Base-by-base conservation (phyloP, 2,329 filamentous ascomycete species). In the Penicillium sp. region DNA sequence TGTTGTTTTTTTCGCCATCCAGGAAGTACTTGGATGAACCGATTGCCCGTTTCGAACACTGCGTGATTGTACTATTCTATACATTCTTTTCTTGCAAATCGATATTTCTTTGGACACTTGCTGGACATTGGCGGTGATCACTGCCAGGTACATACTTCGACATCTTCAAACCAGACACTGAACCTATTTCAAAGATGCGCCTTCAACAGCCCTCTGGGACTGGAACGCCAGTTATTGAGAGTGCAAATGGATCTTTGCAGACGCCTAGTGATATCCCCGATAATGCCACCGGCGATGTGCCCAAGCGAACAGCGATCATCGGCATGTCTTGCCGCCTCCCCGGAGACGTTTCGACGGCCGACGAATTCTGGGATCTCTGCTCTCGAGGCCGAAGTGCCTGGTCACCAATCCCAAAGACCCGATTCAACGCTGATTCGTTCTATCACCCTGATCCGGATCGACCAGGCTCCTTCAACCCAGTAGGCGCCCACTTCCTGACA, bases 321-420 rank as follows among this genome's bases (percentile, higher is more conserved):
- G 65, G 65, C 40, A 64, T 66, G 63, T 56, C 65, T 21, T 68
- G 65, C 49, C 60, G 65, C 31, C 56, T 67, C 4, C 63, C 65
- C 18, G 65, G 65, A 10, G 55, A 64, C 29, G 65, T 66, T 16
- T 57, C 59, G 4, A 63, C 58, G 10, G 41, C 57, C 16, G 63
- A 64, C 9, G 57, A 66, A 6, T 57, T 67, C 7, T 67, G 65
- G 65, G 57, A 64, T 12, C 37, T 66, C 4, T 64, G 62, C 35
- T 60, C 63, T 3, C 55, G 63, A 50, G 59, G 54, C 4, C 58
- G 57, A 32, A 64, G 62, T 45, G 59, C 59, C 10, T 65, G 62
- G 62, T 62, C 60, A 10, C 52, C 55, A 8, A 41, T 66, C 6
- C 64, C 64, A 4, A 56, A 64, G 23, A 50, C 23, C n/a, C 58